Evolutionary conservation across 1,139 yeast species (phyloP).

Genomic region (Geotrichum phurueaensis): DNA sequence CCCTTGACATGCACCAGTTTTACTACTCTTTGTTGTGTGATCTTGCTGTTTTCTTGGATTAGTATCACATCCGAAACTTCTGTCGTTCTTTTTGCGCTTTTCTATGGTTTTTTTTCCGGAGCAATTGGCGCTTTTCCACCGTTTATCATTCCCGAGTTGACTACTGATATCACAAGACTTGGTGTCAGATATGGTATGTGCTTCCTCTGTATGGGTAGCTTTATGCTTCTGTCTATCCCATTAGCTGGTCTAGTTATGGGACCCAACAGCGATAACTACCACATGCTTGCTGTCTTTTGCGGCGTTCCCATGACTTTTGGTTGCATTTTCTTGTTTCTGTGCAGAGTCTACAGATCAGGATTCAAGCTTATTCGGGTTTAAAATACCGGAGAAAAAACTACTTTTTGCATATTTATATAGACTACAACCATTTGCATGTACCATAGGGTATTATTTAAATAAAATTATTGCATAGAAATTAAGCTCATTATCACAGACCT

Average conservation of each 20-base stretch:
- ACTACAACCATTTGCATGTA: background rate
- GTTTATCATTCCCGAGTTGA: slow-evolving; percentile 45
- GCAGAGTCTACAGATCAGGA: background rate
- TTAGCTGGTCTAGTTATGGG: slow-evolving; percentile 16
- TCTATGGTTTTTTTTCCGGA: slow-evolving; percentile 47
- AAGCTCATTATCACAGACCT: too few species aligned
- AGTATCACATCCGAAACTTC: background rate
- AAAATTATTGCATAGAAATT: too few species aligned
- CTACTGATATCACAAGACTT: slow-evolving; percentile 38
- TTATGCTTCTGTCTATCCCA: slow-evolving; percentile 13
- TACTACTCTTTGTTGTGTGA: slow-evolving; percentile 2
- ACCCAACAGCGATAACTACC: slow-evolving; percentile 1
- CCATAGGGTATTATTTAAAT: background rate
- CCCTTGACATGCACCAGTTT: slow-evolving; percentile 12
- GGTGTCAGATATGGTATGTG: slow-evolving; percentile 55
- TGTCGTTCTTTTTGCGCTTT: slow-evolving; percentile 9
- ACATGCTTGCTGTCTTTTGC: slow-evolving; percentile 4
- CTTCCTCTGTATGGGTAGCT: slow-evolving; percentile 34
- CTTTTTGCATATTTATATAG: background rate
- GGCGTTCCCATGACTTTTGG: slow-evolving; percentile 5
- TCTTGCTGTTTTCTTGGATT: slow-evolving; percentile 8
- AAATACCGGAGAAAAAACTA: background rate
- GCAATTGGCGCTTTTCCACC: slow-evolving; percentile 43
- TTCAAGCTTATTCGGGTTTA: background rate
- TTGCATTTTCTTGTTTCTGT: background rate